Evolutionary conservation across 805 yeast genomes (phyloP).

Genomic region (Metschnikowia baotianmanensis): DNA sequence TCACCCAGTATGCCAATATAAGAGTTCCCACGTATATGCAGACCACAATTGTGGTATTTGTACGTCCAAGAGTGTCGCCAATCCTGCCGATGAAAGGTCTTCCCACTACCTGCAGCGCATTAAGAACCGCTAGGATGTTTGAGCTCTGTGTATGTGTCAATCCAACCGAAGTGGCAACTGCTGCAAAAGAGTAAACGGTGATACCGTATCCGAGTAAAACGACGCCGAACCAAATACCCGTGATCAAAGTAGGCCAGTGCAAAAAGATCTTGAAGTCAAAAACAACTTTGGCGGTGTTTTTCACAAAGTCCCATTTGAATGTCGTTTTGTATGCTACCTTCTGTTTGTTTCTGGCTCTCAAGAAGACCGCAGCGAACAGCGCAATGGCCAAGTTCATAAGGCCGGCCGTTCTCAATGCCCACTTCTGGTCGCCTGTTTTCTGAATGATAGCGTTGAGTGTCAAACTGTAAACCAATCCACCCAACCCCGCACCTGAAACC

Average conservation of each 20-base stretch:
- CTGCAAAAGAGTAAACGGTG: slow-evolving; percentile 35
- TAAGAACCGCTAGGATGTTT: slow-evolving; percentile 34
- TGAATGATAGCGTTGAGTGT: slow-evolving; percentile 39
- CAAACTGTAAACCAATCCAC: slow-evolving; percentile 49
- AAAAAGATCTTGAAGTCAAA: slow-evolving; percentile 33
- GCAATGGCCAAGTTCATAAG: slow-evolving; percentile 31
- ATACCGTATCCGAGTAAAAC: slow-evolving; percentile 38
- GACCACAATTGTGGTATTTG: slow-evolving; percentile 30
- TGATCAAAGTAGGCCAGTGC: slow-evolving; percentile 21
- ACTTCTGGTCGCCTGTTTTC: slow-evolving; percentile 39
- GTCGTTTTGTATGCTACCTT: slow-evolving; percentile 25
- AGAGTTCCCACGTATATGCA: slow-evolving; percentile 26
- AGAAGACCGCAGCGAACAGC: slow-evolving; percentile 37
- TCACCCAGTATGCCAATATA: slow-evolving; percentile 38
- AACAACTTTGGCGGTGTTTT: slow-evolving; percentile 29
- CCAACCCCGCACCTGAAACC: slow-evolving; percentile 49
- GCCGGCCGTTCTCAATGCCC: slow-evolving; percentile 45
- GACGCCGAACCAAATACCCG: slow-evolving; percentile 36
- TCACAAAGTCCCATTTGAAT: slow-evolving; percentile 20
- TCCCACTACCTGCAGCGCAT: slow-evolving; percentile 48
- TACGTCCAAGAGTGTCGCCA: slow-evolving; percentile 49
- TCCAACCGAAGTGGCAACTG: slow-evolving; percentile 47
- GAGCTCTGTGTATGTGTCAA: slow-evolving; percentile 32
- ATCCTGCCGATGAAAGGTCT: slow-evolving; percentile 46
- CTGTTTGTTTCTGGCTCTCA: slow-evolving; percentile 44